Base-by-base conservation (phyloP, 352 stramenopile species). In the Phytopythium cucurbitacearum region DNA sequence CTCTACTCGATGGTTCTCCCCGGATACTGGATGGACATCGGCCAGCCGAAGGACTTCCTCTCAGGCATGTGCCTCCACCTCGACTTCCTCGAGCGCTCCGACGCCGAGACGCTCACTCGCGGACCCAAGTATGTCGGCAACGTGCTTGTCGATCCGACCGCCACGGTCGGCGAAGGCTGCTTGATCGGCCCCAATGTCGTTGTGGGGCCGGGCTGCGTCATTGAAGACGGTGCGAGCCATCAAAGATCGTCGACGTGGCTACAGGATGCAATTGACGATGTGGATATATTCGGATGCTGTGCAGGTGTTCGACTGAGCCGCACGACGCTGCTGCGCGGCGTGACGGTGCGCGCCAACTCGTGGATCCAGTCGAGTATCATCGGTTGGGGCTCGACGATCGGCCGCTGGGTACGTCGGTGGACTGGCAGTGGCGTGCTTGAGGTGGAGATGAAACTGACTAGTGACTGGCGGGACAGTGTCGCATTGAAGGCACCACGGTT, bases 11-110 rank as follows among this genome's bases (percentile, higher is more conserved):
- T 96, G 81, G 67, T 87, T 44, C 57, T 96, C 43, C 76, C 77
- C 3, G 87, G 86, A 11, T 96, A 95, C 67, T 96, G 87, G 87
- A 95, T 95, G 81, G 87, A 96, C 46, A 91, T 96, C 40, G 87
- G 87, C 10, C 85, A 96, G 71, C 87, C 87, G 38, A 95, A 94
- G 65, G 82, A 96, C 60, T 96, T 93, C 47, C 57, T 96, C 7
- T 75, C 83, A 39, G 87, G 87, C 50, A 92, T 94, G 77, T 93
- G 77, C 59, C 69, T 94, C 28, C 85, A 95, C 61, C 59, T 96
- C 40, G 76, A 90, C 48, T 92, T 71, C 56, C 53, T 95, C 21
- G 65, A 78, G 48, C 68, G 71, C 51, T 77, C 60, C 28, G 73
- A 80, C 34, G 43, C 69, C 2, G 56, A 76, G 4, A 53, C 59